Percentiles rank a stretch among this genome's conserved stretches.
These are phyloP conservation scores for Paspalum vaginatum DNA, from an alignment of 176 grass and related monocot species.

Conservation along the genomic window DNA sequence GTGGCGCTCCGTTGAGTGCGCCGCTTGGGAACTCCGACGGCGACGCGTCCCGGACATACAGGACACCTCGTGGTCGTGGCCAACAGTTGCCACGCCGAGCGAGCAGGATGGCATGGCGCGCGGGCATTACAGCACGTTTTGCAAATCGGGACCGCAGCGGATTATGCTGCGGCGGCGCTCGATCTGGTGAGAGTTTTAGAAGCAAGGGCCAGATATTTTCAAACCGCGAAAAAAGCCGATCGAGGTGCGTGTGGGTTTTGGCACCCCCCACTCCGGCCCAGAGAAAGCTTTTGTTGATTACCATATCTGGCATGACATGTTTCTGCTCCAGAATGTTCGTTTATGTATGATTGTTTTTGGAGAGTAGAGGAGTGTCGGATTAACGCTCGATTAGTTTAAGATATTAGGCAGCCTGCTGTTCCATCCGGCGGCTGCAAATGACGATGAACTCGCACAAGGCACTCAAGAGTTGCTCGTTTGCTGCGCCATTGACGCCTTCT, in stretches of 20 bases:
- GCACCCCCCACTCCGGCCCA: too few species aligned
- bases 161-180: background rate
- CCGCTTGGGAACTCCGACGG: constrained; percentile 37
- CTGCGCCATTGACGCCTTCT: too few species aligned
- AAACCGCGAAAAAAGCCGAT: background rate
- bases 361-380: background rate
- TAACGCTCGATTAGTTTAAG: background rate
- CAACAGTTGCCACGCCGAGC: background rate
- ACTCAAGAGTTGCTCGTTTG: too few species aligned
- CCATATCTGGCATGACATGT: background rate
- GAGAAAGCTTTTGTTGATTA: background rate
- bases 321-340: background rate
- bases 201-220: constrained; percentile 41
- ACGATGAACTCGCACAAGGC: background rate
- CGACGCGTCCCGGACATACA: background rate
- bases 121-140: constrained; percentile 5
- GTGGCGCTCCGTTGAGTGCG: constrained; percentile 24
- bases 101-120: background rate
- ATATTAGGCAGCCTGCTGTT: background rate
- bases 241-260: background rate
- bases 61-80: background rate
- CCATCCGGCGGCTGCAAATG: background rate
- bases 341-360: background rate
- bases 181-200: constrained; percentile 33
- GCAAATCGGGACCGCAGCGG: background rate